phyloP scores from a whole-genome alignment of 2,329 filamentous ascomycete genomes.

The Mycosphaerella arachidis region DNA sequence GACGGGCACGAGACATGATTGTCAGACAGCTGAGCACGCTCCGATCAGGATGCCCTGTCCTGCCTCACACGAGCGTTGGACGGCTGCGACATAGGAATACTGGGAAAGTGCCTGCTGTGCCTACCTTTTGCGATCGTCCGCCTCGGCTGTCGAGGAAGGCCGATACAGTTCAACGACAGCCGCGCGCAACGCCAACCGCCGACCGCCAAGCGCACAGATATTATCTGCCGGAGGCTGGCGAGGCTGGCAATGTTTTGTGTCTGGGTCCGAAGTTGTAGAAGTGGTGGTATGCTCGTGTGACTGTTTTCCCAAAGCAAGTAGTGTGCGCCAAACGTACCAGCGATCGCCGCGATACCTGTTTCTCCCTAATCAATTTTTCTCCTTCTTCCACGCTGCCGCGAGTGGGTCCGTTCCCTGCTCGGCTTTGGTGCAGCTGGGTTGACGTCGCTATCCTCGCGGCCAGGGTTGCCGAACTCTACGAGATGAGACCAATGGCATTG shows the following conservation, averaged over 20 bases:
- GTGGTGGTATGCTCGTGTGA: neutral
- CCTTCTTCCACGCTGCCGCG: neutral
- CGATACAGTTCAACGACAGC: no score
- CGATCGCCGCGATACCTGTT: neutral
- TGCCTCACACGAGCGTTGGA: neutral
- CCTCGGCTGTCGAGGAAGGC: no score
- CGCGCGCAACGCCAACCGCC: no score
- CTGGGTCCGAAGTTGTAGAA: neutral
- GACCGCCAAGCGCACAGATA: no score
- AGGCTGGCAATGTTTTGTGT: neutral
- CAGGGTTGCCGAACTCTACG: neutral
- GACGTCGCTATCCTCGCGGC: neutral
- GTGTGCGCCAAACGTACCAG: neutral
- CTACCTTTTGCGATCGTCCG: neutral
- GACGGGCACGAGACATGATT: neutral
- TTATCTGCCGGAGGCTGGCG: neutral
- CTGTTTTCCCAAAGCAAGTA: neutral
- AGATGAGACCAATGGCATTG: neutral
- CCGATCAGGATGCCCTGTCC: neutral
- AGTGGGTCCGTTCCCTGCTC: neutral
- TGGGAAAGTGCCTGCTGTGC: neutral
- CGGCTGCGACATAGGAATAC: neutral
- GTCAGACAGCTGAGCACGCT: neutral
- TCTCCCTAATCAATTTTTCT: neutral
- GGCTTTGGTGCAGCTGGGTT: neutral